phyloP scores from a whole-genome alignment of 208 protist species.

The Herpetomonas samuelpessoai region DNA sequence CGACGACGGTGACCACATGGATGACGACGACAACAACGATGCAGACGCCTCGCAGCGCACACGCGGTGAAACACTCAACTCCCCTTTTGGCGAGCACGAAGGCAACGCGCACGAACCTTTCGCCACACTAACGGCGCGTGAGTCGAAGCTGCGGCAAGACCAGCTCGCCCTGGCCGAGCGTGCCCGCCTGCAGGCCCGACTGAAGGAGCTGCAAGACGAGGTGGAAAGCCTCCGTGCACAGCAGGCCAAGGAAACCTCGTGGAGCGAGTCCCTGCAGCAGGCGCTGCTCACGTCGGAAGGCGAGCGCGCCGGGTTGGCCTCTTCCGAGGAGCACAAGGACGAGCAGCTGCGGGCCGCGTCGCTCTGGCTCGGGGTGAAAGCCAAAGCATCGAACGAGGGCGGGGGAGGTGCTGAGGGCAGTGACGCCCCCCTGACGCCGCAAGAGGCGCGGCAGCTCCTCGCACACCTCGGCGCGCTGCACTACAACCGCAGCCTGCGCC shows the following conservation, averaged over 20 bases:
- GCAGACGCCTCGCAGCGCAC: too few relatives aligned
- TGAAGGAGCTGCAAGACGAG: background rate
- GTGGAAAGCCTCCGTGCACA: conserved; percentile 19
- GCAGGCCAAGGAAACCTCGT: conserved; percentile 8
- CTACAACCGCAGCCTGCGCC: background rate
- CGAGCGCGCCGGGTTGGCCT: background rate
- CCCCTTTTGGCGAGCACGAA: too few relatives aligned
- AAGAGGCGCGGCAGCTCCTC: conserved; percentile 2
- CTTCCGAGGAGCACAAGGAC: conserved; percentile 6
- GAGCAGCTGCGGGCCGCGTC: background rate
- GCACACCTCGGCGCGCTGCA: conserved; percentile 3
- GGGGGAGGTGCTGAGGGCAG: background rate
- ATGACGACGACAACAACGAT: too few relatives aligned
- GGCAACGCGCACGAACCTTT: too few relatives aligned
- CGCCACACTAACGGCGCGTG: too few relatives aligned
- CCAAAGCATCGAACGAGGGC: too few relatives aligned
- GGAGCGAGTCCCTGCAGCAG: conserved; percentile 7
- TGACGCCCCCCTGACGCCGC: background rate
- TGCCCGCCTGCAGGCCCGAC: background rate
- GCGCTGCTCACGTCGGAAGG: background rate
- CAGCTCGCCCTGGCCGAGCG: background rate
- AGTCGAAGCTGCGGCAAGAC: too few relatives aligned
- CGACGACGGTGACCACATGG: background rate
- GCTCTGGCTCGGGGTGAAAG: background rate
- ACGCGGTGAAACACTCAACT: too few relatives aligned